Conservation (phyloP, 2,329 filamentous ascomycete genomes). For the Pyricularia sp. region DNA sequence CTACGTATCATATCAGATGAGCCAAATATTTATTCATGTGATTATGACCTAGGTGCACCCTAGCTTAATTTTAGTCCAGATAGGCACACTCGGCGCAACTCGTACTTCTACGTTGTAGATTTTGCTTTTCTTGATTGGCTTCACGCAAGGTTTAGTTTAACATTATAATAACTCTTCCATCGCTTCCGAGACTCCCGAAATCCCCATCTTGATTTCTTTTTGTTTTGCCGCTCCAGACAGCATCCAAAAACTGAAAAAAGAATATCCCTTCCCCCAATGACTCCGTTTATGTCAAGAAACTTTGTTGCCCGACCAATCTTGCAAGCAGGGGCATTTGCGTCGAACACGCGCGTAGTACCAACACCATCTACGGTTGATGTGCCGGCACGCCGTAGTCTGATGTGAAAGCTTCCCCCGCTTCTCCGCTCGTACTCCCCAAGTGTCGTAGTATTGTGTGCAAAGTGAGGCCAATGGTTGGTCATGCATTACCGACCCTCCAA, state of each 20-base stretch:
- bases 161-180: background rate
- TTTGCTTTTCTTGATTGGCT: background rate
- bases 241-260: background rate
- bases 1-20: background rate
- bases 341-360: background rate
- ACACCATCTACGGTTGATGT: background rate
- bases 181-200: background rate
- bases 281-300: background rate
- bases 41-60: background rate
- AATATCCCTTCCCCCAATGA: background rate
- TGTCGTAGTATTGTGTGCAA: background rate
- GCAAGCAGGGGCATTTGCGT: background rate
- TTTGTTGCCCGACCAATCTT: background rate
- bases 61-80: background rate
- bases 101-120: background rate
- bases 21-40: background rate
- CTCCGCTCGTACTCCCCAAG: background rate
- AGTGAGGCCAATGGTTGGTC: background rate
- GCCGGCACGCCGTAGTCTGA: background rate
- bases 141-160: background rate
- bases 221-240: background rate
- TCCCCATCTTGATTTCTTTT: background rate
- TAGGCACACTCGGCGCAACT: background rate
- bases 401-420: background rate
- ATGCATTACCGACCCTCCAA: conserved; percentile 54